Conservation (phyloP, 2,329 filamentous ascomycete genomes). For the Neopestalotiopsis rosae region DNA sequence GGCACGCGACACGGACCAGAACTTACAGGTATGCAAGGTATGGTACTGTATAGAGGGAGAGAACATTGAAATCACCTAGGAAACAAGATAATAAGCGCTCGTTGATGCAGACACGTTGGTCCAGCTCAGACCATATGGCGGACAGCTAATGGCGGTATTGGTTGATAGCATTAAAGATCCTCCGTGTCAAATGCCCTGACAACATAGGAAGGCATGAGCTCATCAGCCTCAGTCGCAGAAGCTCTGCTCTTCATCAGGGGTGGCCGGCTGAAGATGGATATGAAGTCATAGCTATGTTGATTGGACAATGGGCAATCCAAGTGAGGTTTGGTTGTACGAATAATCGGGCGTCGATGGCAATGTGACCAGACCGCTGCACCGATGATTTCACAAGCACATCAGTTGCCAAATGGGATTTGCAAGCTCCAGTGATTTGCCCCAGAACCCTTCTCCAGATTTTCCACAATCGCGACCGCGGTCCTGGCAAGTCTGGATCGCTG, state of each 20-base stretch:
- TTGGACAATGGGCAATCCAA: background rate
- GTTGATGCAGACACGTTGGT: too few relatives aligned
- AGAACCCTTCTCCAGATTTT: slow-evolving; percentile 1
- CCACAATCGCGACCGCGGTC: slow-evolving; percentile 1
- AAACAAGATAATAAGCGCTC: too few relatives aligned
- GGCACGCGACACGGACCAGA: background rate
- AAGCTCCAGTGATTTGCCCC: background rate
- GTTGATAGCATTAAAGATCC: too few relatives aligned
- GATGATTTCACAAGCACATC: slow-evolving; percentile 3
- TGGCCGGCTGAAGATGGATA: background rate
- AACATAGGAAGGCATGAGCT: too few relatives aligned
- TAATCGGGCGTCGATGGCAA: background rate
- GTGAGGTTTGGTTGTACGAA: background rate
- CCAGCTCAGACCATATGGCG: too few relatives aligned
- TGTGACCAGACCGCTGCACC: background rate
- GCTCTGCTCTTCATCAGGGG: background rate
- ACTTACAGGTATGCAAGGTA: too few relatives aligned
- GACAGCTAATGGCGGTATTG: too few relatives aligned
- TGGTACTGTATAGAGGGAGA: too few relatives aligned
- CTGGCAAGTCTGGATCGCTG: slow-evolving; percentile 9
- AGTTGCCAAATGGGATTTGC: background rate
- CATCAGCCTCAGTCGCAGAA: background rate
- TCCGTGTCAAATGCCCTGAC: too few relatives aligned
- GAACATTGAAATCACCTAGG: too few relatives aligned
- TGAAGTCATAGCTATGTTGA: background rate